phyloP scores from a whole-genome alignment of 2,329 filamentous ascomycete genomes.

The Talaromyces islandicus region DNA sequence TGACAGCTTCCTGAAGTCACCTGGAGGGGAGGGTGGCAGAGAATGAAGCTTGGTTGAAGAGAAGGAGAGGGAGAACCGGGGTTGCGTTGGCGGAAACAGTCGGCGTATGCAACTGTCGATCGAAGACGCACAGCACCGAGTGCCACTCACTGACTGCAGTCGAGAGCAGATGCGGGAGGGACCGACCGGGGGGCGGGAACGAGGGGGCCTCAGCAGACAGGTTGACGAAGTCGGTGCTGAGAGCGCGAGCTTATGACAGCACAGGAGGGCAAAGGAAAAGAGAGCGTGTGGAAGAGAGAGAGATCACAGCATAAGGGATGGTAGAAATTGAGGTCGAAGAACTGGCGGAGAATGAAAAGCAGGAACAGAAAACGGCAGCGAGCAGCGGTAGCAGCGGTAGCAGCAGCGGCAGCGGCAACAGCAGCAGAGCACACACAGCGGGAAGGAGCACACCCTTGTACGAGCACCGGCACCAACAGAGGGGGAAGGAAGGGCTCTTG shows the following conservation, averaged over 20 bases:
- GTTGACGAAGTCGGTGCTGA: background rate
- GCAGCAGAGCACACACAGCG: too few species aligned
- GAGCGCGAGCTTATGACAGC: background rate
- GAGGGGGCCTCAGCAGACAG: conserved; percentile 3
- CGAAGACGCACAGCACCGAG: background rate
- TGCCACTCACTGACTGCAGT: background rate
- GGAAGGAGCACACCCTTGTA: too few species aligned
- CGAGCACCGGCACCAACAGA: background rate
- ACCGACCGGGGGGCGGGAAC: conserved; percentile 2
- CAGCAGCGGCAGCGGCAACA: background rate
- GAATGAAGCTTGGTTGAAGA: background rate
- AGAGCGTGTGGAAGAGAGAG: background rate
- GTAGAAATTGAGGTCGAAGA: background rate
- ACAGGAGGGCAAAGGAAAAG: background rate
- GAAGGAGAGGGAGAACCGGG: background rate
- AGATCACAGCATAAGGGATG: background rate
- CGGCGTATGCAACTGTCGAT: background rate
- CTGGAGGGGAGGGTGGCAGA: background rate
- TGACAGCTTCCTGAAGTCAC: background rate
- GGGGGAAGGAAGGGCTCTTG: background rate
- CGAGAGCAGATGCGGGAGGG: background rate
- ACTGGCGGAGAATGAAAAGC: background rate
- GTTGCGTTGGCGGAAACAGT: background rate
- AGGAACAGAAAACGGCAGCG: background rate
- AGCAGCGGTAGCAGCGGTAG: background rate